Base-by-base conservation (phyloP, 2,329 filamentous ascomycete species). In the Bimuria novae-zelandiae region DNA sequence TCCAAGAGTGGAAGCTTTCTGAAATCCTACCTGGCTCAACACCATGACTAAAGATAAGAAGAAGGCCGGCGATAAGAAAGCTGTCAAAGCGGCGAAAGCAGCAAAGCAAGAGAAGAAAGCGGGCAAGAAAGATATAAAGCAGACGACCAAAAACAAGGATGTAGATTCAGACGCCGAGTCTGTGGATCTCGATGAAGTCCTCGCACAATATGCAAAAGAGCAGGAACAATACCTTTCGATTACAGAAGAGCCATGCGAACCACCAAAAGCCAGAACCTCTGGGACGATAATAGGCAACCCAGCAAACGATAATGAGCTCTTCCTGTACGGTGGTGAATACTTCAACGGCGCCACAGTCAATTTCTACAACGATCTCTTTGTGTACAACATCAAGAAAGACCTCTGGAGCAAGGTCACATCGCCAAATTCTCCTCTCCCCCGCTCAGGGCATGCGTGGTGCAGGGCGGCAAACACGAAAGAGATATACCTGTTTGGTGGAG, bases 171-270 rank as follows among this genome's bases (percentile, higher is more conserved):
- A 97, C 72, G 90, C 83, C 42, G 93, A 97, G 72, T 92, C 97
- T 64, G 87, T 94, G 12, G 94, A 97, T 75, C 83, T 99, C 32
- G 94, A 99, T 70, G 87, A 88, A 40, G 92, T 99, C 39, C 85
- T 99, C 23, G 92, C 93, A 40, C 90, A 96, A 73, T 97, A 96
- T 76, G 89, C 89, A 62, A 90, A 89, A 70, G 89, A 82, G 75
- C 94, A 99, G 78, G 93, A 96, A 68, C 89, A 90, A 68, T 97
- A 96, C 70, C 84, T 94, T 65, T 96, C 96, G 76, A 85, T 99
- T 65, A 97, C 93, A 4, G 94, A 99, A 77, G 82, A 84, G 2
- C 79, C 87, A 21, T 84, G 82, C 37, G 83, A 79, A 2, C 89
- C 92, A 16, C 94, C 94, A 1, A 84, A 85, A 49, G 84, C 92